Conservation (phyloP, 805 yeast species). For the Nakazawaea laoshanensis region DNA sequence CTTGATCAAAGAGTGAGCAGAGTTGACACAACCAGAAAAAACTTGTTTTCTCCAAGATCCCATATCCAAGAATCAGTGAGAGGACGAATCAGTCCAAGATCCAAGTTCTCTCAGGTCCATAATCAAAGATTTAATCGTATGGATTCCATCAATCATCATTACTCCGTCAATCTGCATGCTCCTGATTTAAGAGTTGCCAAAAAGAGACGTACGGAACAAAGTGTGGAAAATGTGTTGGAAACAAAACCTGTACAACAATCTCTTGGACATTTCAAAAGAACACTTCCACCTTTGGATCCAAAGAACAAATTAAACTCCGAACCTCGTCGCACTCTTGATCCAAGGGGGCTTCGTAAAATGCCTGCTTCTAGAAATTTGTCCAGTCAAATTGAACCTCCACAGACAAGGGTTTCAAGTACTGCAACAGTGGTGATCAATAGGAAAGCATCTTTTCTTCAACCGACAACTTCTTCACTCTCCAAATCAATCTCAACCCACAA, state of each 20-base stretch:
- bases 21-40: conserved; percentile 14
- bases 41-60: conserved; percentile 7
- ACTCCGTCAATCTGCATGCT: conserved; percentile 27
- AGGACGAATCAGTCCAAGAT: background rate
- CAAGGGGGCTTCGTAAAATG: no score
- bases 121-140: conserved; percentile 30
- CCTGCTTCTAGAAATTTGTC: no score
- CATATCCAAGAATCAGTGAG: conserved; percentile 3
- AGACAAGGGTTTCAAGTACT: no score
- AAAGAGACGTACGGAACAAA: no score
- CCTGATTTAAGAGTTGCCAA: no score
- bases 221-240: no score
- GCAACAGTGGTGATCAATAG: background rate
- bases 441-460: conserved; percentile 4
- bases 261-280: background rate
- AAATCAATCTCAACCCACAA: conserved; percentile 2
- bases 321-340: no score
- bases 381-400: no score
- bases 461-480: conserved; percentile 7
- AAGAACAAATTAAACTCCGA: background rate
- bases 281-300: background rate
- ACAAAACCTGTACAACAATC: no score
- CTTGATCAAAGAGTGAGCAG: conserved; percentile 32
- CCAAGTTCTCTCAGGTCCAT: background rate
- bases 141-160: conserved; percentile 42